Percentiles rank a stretch among this genome's conserved stretches.
phyloP scores from a whole-genome alignment of 1,284 basidiomycete species.

The Moesziomyces antarcticus region DNA sequence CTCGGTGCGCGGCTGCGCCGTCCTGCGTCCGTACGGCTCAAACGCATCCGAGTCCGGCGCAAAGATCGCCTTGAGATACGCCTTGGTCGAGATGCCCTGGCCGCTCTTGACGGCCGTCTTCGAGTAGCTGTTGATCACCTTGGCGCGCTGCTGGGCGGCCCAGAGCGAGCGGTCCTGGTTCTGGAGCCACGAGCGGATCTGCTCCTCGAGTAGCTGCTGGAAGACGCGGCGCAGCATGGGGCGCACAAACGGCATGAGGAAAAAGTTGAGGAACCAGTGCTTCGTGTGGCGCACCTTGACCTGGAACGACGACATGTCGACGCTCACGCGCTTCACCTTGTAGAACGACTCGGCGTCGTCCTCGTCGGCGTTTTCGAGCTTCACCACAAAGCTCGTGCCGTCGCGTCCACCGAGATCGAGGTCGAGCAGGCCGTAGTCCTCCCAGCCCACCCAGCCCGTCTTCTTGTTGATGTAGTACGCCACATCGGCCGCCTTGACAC shows the following conservation, averaged over 20 bases:
- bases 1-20: slow-evolving; percentile 60
- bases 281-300: slow-evolving; percentile 56
- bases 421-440: slow-evolving; percentile 70
- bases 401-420: slow-evolving; percentile 69
- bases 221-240: slow-evolving; percentile 51
- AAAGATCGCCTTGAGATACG: slow-evolving; percentile 71
- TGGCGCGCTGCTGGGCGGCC: slow-evolving; percentile 69
- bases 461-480: slow-evolving; percentile 70
- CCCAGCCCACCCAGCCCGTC: slow-evolving; percentile 66
- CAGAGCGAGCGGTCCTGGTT: slow-evolving; percentile 65
- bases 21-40: slow-evolving; percentile 66
- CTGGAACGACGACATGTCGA: slow-evolving; percentile 68
- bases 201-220: slow-evolving; percentile 68
- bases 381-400: slow-evolving; percentile 70
- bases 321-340: slow-evolving; percentile 70
- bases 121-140: slow-evolving; percentile 69
- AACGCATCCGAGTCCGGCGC: slow-evolving; percentile 56
- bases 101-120: slow-evolving; percentile 31
- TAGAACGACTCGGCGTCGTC: slow-evolving; percentile 71
- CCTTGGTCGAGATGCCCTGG: slow-evolving; percentile 68
- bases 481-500: slow-evolving; percentile 70
- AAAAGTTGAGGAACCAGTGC: slow-evolving; percentile 63
- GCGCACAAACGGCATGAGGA: slow-evolving; percentile 61
- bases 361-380: slow-evolving; percentile 70
- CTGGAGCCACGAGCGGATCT: slow-evolving; percentile 58